Evolutionary conservation across 306 rosid species (phyloP), one percentile per base, ranked within the genome.

Genomic region (Medicago truncatula): DNA sequence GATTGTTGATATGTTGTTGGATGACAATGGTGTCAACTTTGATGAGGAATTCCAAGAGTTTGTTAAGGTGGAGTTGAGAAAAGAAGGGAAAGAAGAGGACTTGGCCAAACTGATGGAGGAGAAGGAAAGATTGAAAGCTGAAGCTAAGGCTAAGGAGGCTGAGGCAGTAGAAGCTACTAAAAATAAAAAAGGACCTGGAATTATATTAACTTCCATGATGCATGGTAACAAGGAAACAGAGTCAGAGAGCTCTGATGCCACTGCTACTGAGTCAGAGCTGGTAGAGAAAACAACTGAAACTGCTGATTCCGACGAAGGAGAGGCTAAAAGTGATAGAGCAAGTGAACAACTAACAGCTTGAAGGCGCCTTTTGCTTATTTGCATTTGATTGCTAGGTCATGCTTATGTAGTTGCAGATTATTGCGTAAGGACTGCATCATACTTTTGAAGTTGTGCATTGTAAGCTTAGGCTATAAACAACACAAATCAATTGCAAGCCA

Each of bases 121-220:
- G 86, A 95, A 95, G 83, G 97, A 90, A 75, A 88, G 97, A 84
- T 83, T 71, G 88, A 92, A 88, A 82, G 97, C 99, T 47, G 99
- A 95, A 81, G 93, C 93, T 0, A 95, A 95, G 90, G 99, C 99
- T 2, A 92, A 88, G 88, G 99, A 92, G 81, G 80, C 58, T 10
- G 99, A 92, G 84, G 99, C 92, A 1, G 97, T 97, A 0, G 99
- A 95, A 83, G 96, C 97, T 53, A 93, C 96, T 54, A 95, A 92
- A 80, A 89, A 88, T 85, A 86, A 92, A 73, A 89, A 93, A 25
- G 87, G 88, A 79, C 93, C 91, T 57, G 96, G 96, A 2, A 89
- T 91, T 65, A 70, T 95, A 53, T 90, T 90, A 77, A 90, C 97
- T 0, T 90, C 99, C 17, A 92, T 85, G 85, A 73, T 90, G 87